phyloP scores from a whole-genome alignment of 2,329 filamentous ascomycete genomes.

The Alternaria postmessia region DNA sequence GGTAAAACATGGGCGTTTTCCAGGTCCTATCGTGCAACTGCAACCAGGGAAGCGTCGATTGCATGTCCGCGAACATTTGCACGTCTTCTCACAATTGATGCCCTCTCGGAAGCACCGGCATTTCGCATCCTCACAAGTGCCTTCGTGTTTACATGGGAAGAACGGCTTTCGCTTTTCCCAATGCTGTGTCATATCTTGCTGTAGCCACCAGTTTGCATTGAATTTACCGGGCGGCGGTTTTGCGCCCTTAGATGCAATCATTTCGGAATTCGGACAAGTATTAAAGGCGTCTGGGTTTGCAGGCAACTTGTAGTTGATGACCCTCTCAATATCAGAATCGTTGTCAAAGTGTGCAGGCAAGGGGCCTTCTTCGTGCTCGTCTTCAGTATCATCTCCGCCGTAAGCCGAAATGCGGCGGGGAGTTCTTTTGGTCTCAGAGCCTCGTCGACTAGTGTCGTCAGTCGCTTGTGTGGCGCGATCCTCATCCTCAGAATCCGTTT shows the following conservation, averaged over 20 bases:
- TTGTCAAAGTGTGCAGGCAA: constrained; percentile 21
- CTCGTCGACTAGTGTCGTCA: constrained; percentile 6
- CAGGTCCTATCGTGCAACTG: constrained; percentile 38
- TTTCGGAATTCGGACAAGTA: constrained; percentile 6
- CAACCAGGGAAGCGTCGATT: constrained; percentile 59
- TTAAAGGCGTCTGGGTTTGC: constrained; percentile 25
- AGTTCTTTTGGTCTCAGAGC: constrained; percentile 1
- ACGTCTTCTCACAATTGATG: constrained; percentile 77
- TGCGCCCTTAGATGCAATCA: neutral
- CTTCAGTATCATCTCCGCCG: neutral
- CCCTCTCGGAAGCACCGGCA: constrained; percentile 70
- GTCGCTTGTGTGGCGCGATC: constrained; percentile 9
- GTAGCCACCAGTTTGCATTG: constrained; percentile 29
- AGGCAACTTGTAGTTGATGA: constrained; percentile 36
- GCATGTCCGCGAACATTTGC: constrained; percentile 69
- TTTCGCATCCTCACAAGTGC: constrained; percentile 64
- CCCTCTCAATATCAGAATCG: constrained; percentile 32
- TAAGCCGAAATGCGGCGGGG: neutral
- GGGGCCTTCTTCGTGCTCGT: neutral
- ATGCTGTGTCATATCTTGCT: constrained; percentile 58
- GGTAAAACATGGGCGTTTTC: constrained; percentile 53
- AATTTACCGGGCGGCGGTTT: constrained; percentile 24
- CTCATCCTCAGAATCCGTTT: constrained; percentile 9
- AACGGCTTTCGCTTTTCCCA: constrained; percentile 66
- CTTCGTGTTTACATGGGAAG: constrained; percentile 74